Conservation (phyloP, 192 early-diverging fungal species). For the Podochytrium sp. region DNA sequence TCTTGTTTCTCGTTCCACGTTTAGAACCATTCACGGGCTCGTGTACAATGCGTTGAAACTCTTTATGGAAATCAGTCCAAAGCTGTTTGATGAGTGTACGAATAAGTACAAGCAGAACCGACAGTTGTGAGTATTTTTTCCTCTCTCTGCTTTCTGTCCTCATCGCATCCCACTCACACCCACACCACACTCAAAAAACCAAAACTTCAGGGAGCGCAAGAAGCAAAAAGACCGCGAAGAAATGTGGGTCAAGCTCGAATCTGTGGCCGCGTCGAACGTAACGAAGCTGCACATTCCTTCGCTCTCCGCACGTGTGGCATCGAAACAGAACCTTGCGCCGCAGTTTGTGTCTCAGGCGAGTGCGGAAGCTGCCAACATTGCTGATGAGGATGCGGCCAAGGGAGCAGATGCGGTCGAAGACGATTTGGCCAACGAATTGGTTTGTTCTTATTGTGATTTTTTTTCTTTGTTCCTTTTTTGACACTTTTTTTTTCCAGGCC, state of each 20-base stretch:
- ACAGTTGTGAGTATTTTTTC: slow-evolving; percentile 70
- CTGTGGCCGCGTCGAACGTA: slow-evolving; percentile 49
- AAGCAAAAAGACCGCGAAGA: slow-evolving; percentile 80
- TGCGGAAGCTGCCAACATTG: slow-evolving; percentile 10
- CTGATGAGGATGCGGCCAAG: slow-evolving; percentile 32
- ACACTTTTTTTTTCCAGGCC: slow-evolving; percentile 25
- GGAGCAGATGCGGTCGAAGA: slow-evolving; percentile 12
- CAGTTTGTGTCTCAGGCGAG: slow-evolving; percentile 20
- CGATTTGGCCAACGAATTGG: slow-evolving; percentile 46
- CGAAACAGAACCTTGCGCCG: slow-evolving; percentile 9
- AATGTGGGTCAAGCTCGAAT: slow-evolving; percentile 80
- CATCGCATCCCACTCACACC: background rate
- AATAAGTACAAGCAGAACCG: slow-evolving; percentile 89
- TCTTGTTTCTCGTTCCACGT: background rate
- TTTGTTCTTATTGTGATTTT: slow-evolving; percentile 39
- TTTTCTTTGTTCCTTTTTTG: background rate
- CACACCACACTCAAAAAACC: background rate
- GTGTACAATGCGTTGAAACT: slow-evolving; percentile 97
- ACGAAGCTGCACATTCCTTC: slow-evolving; percentile 38
- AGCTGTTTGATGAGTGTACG: slow-evolving; percentile 95
- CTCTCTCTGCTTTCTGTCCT: background rate
- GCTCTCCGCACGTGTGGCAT: slow-evolving; percentile 12
- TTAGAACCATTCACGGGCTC: slow-evolving; percentile 91
- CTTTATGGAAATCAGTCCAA: slow-evolving; percentile 95
- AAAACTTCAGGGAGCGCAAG: slow-evolving; percentile 84